Evolutionary conservation across 495 filamentous ascomycete species (phyloP).

Genomic region (Annulohypoxylon stygium): DNA sequence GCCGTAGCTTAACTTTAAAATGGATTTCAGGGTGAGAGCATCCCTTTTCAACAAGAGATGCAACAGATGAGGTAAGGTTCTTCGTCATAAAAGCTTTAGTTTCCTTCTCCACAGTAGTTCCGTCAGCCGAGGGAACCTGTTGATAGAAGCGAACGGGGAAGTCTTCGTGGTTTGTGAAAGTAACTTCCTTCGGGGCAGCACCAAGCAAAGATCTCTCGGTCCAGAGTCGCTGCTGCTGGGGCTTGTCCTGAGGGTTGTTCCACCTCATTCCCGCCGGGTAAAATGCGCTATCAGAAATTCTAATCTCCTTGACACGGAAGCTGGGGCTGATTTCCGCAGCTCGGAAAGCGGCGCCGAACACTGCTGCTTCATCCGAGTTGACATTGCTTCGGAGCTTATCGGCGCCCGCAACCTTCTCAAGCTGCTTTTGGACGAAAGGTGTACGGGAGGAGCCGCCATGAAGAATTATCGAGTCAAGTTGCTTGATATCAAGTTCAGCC

Average conservation of each 20-base stretch:
- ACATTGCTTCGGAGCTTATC: constrained; percentile 92
- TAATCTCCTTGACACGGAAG: constrained; percentile 98
- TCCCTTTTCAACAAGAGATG: constrained; percentile 77
- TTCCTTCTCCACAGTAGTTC: constrained; percentile 61
- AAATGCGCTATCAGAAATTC: constrained; percentile 75
- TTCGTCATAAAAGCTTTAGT: constrained; percentile 71
- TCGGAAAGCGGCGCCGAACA: constrained; percentile 96
- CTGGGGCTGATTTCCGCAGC: constrained; percentile 90
- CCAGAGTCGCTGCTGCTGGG: constrained; percentile 77
- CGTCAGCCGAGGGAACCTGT: constrained; percentile 62
- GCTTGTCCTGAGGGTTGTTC: constrained; percentile 74
- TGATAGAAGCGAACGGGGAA: constrained; percentile 87
- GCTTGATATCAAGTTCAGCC: constrained; percentile 77
- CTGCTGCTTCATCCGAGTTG: constrained; percentile 96
- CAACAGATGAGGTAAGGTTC: constrained; percentile 87
- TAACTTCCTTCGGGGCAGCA: constrained; percentile 82
- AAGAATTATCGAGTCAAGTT: constrained; percentile 91
- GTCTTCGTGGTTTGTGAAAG: constrained; percentile 86
- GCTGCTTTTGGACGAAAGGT: constrained; percentile 91
- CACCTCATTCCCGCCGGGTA: constrained; percentile 82
- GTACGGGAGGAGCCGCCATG: constrained; percentile 92
- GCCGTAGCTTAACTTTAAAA: constrained; percentile 80
- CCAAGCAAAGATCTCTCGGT: constrained; percentile 80
- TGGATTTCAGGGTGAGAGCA: constrained; percentile 82
- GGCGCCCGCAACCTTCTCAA: constrained; percentile 80